A percentile compares a stretch with the other conserved stretches of the same genome.
Conservation (phyloP, 2,329 filamentous ascomycete species). For the Monilinia fructigena region DNA sequence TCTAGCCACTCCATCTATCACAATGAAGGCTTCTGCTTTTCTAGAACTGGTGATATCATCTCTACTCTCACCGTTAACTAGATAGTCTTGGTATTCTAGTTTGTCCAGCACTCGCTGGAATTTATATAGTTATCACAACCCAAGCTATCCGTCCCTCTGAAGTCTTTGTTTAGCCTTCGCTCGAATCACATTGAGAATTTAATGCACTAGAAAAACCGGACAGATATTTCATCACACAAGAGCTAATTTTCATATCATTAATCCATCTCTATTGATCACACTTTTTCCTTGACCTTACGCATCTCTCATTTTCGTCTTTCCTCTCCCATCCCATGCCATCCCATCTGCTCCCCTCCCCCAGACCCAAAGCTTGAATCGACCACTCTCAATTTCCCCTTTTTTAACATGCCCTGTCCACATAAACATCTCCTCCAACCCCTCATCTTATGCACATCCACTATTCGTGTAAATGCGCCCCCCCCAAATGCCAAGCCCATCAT, state of each 20-base stretch:
- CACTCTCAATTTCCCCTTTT: constrained; percentile 9
- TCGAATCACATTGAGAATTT: not conserved
- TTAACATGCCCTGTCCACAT: constrained; percentile 1
- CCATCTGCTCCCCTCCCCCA: not conserved
- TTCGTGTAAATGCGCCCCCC: constrained; percentile 7
- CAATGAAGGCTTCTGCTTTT: too few relatives aligned
- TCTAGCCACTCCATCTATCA: too few relatives aligned
- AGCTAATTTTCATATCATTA: constrained; percentile 14
- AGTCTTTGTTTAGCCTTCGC: not conserved
- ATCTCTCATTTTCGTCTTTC: not conserved
- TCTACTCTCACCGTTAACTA: not conserved
- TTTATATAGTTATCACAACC: not conserved
- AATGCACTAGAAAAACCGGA: not conserved
- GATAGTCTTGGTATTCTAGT: not conserved
- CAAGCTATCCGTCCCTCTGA: not conserved
- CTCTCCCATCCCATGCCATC: not conserved
- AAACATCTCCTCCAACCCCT: not conserved
- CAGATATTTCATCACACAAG: constrained; percentile 1
- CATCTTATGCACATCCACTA: constrained; percentile 11
- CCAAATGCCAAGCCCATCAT: not conserved
- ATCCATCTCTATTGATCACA: constrained; percentile 2
- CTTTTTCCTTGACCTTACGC: not conserved
- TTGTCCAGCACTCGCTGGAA: not conserved
- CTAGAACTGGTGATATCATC: not conserved
- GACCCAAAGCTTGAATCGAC: constrained; percentile 3